Evolutionary conservation across 139 green algal genomes (phyloP), one percentile per base, ranked within the genome.

Genomic region (Limnomonas spitsbergensis): DNA sequence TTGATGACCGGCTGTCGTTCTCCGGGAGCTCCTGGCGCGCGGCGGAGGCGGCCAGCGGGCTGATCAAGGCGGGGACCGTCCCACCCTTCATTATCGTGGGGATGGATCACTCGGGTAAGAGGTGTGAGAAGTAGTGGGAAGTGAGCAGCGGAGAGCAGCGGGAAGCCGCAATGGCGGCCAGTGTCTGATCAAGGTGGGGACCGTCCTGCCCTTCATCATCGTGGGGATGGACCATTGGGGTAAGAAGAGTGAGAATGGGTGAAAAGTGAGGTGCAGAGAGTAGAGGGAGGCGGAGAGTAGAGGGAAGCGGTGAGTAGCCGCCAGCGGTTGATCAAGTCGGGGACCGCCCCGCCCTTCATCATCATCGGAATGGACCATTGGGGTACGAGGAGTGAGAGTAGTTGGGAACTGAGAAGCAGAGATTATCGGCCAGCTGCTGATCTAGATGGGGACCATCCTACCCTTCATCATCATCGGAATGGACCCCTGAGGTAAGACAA

Each of bases 401-500:
- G 0, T 20, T 35, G 40, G 24, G 73, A 1, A 32, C 29, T 3
- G 31, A 31, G 70, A 1, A 32, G 38, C 1, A 3, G 1, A 36
- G 35, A 3, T 6, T 4, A 20, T n/a, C n/a, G 3, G 87, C 87
- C 0, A 66, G 54, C 6, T 14, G 34, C 76, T 86, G 2, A 89
- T 90, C 31, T 26, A 9, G 2, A 35, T 9, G 0, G 85, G 87
- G 2, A 27, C 68, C 67, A 73, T 89, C 74, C 83, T 85, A 37
- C 85, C 87, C 24, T 90, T 90, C 42, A 54, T 89, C 1, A 68
- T 91, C 3, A 83, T 89, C 35, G 87, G 81, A 6, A 81, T 91
- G 1, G 87, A 91, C 72, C 82, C 88, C 68, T 53, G 77, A 0
- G 82, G 81, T 2, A n/a, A n/a, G n/a, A n/a, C n/a, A n/a, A n/a